A percentile compares a stretch with the other conserved stretches of the same genome.
Evolutionary conservation across 495 filamentous ascomycete species (phyloP).

Genomic region (Parathielavia appendiculata): DNA sequence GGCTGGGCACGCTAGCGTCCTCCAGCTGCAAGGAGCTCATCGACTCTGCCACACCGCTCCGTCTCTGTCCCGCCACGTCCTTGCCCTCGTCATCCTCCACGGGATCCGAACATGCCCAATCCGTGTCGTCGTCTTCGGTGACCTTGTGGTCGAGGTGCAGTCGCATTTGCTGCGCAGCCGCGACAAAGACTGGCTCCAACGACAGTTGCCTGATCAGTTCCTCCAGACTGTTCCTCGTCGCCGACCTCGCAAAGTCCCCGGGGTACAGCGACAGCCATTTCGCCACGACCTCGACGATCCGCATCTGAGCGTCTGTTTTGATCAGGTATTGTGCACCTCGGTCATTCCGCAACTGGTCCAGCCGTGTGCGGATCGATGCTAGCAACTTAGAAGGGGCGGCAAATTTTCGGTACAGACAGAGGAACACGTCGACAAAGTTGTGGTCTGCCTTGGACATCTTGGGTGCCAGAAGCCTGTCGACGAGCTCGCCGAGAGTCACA

Average conservation of each 20-base stretch:
- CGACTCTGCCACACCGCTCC: slow-evolving; percentile 36
- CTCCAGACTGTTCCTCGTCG: slow-evolving; percentile 61
- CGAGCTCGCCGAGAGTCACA: slow-evolving; percentile 77
- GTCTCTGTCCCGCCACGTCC: slow-evolving; percentile 21
- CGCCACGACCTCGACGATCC: slow-evolving; percentile 75
- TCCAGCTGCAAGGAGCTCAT: slow-evolving; percentile 43
- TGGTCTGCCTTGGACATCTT: slow-evolving; percentile 79
- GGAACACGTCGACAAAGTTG: slow-evolving; percentile 80
- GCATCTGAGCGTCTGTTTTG: slow-evolving; percentile 71
- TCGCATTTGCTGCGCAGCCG: slow-evolving; percentile 77
- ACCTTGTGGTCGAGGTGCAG: slow-evolving; percentile 56
- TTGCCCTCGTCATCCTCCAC: slow-evolving; percentile 42
- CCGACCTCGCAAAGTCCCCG: slow-evolving; percentile 82
- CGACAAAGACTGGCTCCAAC: slow-evolving; percentile 67
- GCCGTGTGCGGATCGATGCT: slow-evolving; percentile 63
- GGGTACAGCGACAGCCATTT: slow-evolving; percentile 90
- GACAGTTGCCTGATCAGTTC: slow-evolving; percentile 67
- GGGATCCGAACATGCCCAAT: slow-evolving; percentile 68
- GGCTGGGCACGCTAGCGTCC: slow-evolving; percentile 30
- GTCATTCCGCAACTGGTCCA: slow-evolving; percentile 61
- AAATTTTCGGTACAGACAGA: slow-evolving; percentile 95
- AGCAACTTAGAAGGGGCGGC: slow-evolving; percentile 73
- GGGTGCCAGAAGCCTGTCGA: slow-evolving; percentile 75
- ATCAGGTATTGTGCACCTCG: slow-evolving; percentile 57
- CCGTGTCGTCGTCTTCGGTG: slow-evolving; percentile 74